These are phyloP conservation scores for Colletotrichum filicis DNA, from an alignment of 2,329 filamentous ascomycete genomes.

Conservation along the genomic window DNA sequence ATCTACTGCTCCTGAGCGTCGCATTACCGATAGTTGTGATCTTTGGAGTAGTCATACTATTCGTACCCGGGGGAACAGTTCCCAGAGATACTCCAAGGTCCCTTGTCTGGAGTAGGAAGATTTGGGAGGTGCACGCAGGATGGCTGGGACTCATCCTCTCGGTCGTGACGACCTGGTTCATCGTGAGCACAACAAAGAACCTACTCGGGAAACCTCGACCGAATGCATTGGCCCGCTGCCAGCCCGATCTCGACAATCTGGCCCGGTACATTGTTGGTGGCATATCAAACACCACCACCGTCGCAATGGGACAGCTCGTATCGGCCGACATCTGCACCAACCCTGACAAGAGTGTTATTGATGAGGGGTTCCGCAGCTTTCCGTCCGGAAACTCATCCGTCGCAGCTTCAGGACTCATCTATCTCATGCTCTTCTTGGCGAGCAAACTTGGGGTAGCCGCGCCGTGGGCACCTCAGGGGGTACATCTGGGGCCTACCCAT, in stretches of 20 bases:
- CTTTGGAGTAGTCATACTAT: constrained; percentile 66
- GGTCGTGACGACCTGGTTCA: constrained; percentile 72
- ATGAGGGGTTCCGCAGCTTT: constrained; percentile 81
- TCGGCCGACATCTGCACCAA: constrained; percentile 76
- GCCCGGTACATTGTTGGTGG: constrained; percentile 67
- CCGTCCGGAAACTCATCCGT: constrained; percentile 56
- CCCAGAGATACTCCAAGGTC: constrained; percentile 63
- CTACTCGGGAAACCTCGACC: constrained; percentile 71
- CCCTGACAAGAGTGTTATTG: constrained; percentile 60
- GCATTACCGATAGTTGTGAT: constrained; percentile 68
- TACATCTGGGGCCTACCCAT: no score
- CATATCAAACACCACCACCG: constrained; percentile 57
- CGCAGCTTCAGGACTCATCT: constrained; percentile 57
- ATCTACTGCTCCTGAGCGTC: no score
- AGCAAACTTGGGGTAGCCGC: no score
- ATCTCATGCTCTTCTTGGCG: no score
- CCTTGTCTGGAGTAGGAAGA: constrained; percentile 74
- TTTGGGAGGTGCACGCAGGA: constrained; percentile 84
- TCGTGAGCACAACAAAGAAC: constrained; percentile 81
- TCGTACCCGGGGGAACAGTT: constrained; percentile 73
- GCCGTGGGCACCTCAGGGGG: no score
- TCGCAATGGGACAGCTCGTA: constrained; percentile 68
- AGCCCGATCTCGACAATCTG: constrained; percentile 71
- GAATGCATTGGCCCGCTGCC: constrained; percentile 78
- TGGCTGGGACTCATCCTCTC: constrained; percentile 79